Conservation (phyloP, 2,329 filamentous ascomycete species). For the Diplodia seriata region DNA sequence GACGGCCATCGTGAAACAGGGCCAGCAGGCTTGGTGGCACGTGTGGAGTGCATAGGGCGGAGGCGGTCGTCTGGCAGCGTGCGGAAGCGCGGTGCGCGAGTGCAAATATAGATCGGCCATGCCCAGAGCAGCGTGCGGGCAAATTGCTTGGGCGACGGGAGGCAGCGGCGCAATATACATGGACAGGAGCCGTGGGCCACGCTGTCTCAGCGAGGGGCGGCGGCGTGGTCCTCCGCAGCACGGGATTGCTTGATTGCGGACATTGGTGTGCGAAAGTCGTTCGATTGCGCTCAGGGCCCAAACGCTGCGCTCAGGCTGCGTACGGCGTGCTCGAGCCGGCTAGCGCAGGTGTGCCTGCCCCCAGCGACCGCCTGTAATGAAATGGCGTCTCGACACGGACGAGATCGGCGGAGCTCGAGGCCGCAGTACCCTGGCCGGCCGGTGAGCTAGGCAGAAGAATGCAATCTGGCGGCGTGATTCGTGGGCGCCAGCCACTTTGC, state of each 20-base stretch:
- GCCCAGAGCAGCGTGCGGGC: constrained; percentile 8
- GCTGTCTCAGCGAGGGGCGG: constrained; percentile 19
- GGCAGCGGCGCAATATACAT: constrained; percentile 14
- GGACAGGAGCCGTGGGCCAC: constrained; percentile 19
- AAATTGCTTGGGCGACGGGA: constrained; percentile 11
- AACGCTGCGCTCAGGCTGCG: constrained; percentile 7
- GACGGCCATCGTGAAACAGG: constrained; percentile 25
- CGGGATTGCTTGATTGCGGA: constrained; percentile 6
- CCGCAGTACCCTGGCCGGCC: constrained; percentile 10
- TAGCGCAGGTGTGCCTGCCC: constrained; percentile 5
- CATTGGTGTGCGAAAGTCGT: constrained; percentile 17
- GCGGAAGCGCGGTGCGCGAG: constrained; percentile 1
- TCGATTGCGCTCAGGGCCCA: constrained; percentile 20
- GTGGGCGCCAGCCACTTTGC: constrained; percentile 10
- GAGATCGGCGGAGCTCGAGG: constrained; percentile 5
- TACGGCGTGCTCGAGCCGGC: constrained; percentile 18
- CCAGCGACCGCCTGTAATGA: constrained; percentile 15
- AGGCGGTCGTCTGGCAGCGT: background rate
- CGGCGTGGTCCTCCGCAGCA: constrained; percentile 18
- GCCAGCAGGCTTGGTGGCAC: constrained; percentile 12
- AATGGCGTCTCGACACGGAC: constrained; percentile 23
- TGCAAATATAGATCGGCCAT: constrained; percentile 31
- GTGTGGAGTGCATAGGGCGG: constrained; percentile 27
- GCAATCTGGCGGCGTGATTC: constrained; percentile 21
- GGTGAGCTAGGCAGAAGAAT: constrained; percentile 24